A percentile compares a stretch with the other conserved stretches of the same genome.
Evolutionary conservation across 192 early-diverging fungal genomes (phyloP).

Genomic region (Funneliformis geosporum): DNA sequence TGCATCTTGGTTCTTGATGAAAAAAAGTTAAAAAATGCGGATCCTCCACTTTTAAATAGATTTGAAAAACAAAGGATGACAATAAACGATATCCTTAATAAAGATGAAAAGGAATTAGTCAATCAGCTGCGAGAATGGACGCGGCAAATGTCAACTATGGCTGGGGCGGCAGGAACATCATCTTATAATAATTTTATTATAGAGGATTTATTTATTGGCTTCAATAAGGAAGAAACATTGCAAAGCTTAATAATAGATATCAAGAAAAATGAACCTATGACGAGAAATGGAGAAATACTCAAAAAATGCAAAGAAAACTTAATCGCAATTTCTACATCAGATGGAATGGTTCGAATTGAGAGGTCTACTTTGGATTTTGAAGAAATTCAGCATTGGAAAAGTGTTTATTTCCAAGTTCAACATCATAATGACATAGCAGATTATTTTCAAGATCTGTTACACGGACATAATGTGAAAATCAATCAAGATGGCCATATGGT

Average conservation of each 20-base stretch:
- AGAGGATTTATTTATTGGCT: constrained; percentile 27
- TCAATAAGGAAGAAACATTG: constrained; percentile 27
- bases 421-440: neutral
- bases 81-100: neutral
- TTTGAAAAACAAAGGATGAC: constrained; percentile 25
- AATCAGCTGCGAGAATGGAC: neutral
- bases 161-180: neutral
- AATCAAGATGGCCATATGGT: constrained; percentile 14
- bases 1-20: constrained; percentile 30
- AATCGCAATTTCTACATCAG: constrained; percentile 15
- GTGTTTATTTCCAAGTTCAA: constrained; percentile 11
- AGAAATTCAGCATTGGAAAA: neutral
- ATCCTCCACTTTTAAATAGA: constrained; percentile 20
- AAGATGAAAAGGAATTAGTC: neutral
- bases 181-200: neutral
- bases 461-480: neutral
- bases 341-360: constrained; percentile 17
- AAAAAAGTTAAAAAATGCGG: neutral
- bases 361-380: constrained; percentile 9
- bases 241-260: constrained; percentile 29
- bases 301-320: constrained; percentile 8
- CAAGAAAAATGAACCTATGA: neutral
- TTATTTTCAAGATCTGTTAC: neutral
- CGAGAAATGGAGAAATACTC: too few relatives aligned
- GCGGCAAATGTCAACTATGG: neutral